Evolutionary conservation across 441 rosid species (phyloP), one percentile per base, ranked within the genome.

Genomic region (Mallotus repandus): DNA sequence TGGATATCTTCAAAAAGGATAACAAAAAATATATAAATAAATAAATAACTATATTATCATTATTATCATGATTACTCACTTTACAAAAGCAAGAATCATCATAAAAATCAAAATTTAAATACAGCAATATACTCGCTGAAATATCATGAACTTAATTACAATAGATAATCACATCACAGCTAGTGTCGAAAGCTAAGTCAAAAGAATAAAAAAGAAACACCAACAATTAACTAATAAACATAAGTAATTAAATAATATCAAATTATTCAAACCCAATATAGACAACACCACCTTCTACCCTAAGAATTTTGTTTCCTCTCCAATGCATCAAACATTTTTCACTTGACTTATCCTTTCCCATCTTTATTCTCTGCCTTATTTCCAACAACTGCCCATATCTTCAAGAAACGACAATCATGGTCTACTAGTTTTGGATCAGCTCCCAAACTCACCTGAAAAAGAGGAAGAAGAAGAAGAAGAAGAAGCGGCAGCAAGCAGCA

Each of bases 81-180:
- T 81, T 72, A 59, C 69, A 75, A 70, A 70, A 75, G 58, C 64
- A 70, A 59, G 52, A 70, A 74, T 65, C 66, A 71, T 77, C 70
- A 54, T 43, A 67, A 77, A 50, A 15, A 52, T 25, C 63, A 67
- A 62, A 9, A 22, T 25, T 19, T 53, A 3, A 50, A 29, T 29
- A 29, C 32, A 29, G 32, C 32, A 29, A 29, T 38, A 22, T 48
- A 72, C 91, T 83, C 43, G 89, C 97, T 41, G 86, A 86, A 66
- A 91, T 73, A 66, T 79, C 78, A 29, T 29, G 32, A 29, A 29
- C 32, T 29, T 29, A 29, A 2, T 29, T 29, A 25, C 2, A 25
- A 25, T 25, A 29, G 3, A 29, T 29, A 29, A 29, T 29, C 3
- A 29, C 32, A 29, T 29, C 32, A 29, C 32, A 29, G 3, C 32